Conservation (phyloP, 225 moss, liverwort and hornwort species). For the Antitrichia curtipendula region DNA sequence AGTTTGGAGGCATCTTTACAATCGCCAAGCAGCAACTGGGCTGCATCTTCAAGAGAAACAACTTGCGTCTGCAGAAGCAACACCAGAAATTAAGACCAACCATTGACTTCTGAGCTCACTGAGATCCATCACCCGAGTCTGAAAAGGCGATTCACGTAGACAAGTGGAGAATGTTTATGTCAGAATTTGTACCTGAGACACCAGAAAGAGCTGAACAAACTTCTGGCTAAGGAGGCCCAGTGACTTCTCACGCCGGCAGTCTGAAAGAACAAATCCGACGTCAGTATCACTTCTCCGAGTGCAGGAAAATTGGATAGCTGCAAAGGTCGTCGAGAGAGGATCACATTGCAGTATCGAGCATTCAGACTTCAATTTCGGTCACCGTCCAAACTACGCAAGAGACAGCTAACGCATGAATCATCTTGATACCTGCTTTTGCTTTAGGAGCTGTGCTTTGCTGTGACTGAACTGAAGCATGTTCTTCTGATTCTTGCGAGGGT, state of each 20-base stretch:
- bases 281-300: neutral
- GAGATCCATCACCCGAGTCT: neutral
- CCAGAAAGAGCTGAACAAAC: conserved; percentile 90
- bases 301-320: neutral
- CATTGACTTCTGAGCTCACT: neutral
- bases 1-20: conserved; percentile 81
- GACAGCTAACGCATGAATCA: neutral
- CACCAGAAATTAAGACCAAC: neutral
- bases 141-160: neutral
- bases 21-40: conserved; percentile 75
- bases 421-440: conserved; percentile 29
- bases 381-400: neutral
- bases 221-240: conserved; percentile 88
- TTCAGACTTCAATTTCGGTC: neutral
- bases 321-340: neutral
- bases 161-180: neutral
- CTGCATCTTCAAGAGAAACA: conserved; percentile 95
- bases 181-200: conserved; percentile 52
- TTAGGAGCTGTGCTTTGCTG: conserved; percentile 44
- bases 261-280: conserved; percentile 14
- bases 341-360: neutral
- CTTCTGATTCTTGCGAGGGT: conserved; percentile 31
- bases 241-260: conserved; percentile 91
- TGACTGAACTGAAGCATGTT: conserved; percentile 21
- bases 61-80: conserved; percentile 63